Percentiles rank a stretch among this genome's conserved stretches.
Evolutionary conservation across 495 filamentous ascomycete species (phyloP).

Genomic region (Xanthoparmelia taractica): DNA sequence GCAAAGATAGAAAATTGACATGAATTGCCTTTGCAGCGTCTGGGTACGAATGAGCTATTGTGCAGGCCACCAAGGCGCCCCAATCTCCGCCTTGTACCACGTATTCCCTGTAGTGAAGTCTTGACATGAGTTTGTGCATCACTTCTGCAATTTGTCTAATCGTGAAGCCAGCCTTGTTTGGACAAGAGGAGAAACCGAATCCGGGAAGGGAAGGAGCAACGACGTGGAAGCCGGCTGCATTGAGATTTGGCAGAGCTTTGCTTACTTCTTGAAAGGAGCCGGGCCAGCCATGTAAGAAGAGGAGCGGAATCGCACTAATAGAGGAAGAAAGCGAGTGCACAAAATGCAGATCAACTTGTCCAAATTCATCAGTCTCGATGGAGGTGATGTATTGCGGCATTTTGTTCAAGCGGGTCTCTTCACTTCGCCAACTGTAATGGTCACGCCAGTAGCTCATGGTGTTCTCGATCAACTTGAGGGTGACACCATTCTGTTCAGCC

Average conservation of each 20-base stretch:
- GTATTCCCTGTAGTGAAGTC: conserved; percentile 16
- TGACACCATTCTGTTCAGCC: conserved; percentile 14
- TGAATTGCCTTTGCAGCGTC: conserved; percentile 14
- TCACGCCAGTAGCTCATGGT: conserved; percentile 32
- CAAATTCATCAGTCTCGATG: neutral
- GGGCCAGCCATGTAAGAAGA: conserved; percentile 37
- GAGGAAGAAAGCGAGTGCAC: conserved; percentile 25
- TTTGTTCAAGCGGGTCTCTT: neutral
- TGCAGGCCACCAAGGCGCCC: conserved; percentile 29
- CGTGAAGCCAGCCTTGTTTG: conserved; percentile 25
- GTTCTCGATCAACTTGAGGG: conserved; percentile 10
- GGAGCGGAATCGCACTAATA: conserved; percentile 30
- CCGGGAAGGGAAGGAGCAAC: conserved; percentile 35
- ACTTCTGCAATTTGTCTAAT: conserved; percentile 19
- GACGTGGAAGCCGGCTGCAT: conserved; percentile 34
- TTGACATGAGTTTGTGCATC: conserved; percentile 13
- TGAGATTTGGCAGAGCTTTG: conserved; percentile 27
- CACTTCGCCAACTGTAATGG: neutral
- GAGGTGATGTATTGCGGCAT: neutral
- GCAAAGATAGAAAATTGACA: neutral
- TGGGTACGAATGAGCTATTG: conserved; percentile 26
- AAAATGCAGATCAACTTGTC: conserved; percentile 20
- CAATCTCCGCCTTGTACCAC: conserved; percentile 33
- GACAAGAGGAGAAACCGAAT: conserved; percentile 32
- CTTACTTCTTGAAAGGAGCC: conserved; percentile 34